These are phyloP conservation scores for Oryza rufipogon DNA, from an alignment of 176 grass and related monocot genomes.

Conservation along the genomic window DNA sequence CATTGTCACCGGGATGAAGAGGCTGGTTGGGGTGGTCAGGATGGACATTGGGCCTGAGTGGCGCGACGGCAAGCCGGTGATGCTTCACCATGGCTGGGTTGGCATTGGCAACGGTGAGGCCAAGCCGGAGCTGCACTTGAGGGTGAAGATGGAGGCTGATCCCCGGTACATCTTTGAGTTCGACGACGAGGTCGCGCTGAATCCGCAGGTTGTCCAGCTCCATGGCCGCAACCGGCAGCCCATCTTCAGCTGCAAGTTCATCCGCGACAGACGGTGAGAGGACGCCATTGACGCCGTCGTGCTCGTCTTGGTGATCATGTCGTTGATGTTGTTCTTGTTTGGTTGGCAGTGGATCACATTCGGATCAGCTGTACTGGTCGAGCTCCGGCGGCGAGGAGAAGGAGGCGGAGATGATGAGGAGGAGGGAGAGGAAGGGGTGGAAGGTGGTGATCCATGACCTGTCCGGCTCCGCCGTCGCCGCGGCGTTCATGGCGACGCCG, in stretches of 20 bases:
- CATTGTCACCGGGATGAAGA: slow-evolving; percentile 40
- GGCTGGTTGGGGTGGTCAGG: slow-evolving; percentile 63
- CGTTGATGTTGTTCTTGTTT: background rate
- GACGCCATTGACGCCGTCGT: background rate
- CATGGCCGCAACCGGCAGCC: slow-evolving; percentile 62
- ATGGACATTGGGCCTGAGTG: slow-evolving; percentile 64
- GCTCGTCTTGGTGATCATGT: background rate
- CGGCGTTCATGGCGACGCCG: slow-evolving; percentile 91
- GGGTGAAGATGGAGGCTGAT: slow-evolving; percentile 70
- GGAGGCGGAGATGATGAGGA: slow-evolving; percentile 45
- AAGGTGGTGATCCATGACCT: slow-evolving; percentile 90
- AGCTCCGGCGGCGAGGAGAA: slow-evolving; percentile 50
- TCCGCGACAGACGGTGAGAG: slow-evolving; percentile 60
- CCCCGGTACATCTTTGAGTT: slow-evolving; percentile 85
- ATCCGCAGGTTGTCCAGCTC: slow-evolving; percentile 72
- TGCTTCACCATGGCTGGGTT: slow-evolving; percentile 78
- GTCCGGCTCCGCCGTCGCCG: slow-evolving; percentile 78
- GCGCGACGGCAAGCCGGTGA: slow-evolving; percentile 58
- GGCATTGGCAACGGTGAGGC: slow-evolving; percentile 52
- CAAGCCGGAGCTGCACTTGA: slow-evolving; percentile 58
- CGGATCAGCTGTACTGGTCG: slow-evolving; percentile 55
- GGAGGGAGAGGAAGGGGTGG: slow-evolving; percentile 75
- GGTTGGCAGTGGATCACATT: slow-evolving; percentile 54
- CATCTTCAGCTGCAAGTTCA: slow-evolving; percentile 96
- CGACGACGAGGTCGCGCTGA: slow-evolving; percentile 63